These are phyloP conservation scores for Botrytis squamosa DNA, from an alignment of 2,329 filamentous ascomycete species.

Conservation along the genomic window DNA sequence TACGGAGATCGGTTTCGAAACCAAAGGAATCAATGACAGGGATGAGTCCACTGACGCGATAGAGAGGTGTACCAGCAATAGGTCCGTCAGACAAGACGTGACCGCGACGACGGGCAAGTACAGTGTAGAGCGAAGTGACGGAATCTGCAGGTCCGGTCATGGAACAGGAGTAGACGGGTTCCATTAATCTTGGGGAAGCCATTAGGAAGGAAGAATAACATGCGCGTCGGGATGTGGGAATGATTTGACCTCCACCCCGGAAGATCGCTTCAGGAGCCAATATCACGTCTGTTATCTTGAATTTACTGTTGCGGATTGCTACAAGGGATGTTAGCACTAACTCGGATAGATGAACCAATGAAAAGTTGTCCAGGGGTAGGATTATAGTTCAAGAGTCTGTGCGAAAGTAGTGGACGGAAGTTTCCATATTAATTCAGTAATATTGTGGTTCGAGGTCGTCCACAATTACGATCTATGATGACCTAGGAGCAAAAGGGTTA, in stretches of 20 bases:
- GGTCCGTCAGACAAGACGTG: slow-evolving; percentile 94
- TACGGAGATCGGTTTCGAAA: slow-evolving; percentile 94
- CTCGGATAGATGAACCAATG: slow-evolving; percentile 27
- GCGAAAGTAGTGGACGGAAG: slow-evolving; percentile 8
- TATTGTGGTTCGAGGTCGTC: background rate
- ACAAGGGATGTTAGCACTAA: slow-evolving; percentile 37
- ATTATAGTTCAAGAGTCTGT: background rate
- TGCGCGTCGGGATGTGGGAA: slow-evolving; percentile 87
- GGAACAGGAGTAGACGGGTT: slow-evolving; percentile 87
- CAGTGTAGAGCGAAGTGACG: slow-evolving; percentile 86
- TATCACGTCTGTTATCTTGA: slow-evolving; percentile 88
- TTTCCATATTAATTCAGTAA: slow-evolving; percentile 15
- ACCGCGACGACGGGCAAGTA: slow-evolving; percentile 81
- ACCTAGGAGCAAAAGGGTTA: background rate
- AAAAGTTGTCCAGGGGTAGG: slow-evolving; percentile 17
- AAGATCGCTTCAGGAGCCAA: slow-evolving; percentile 90
- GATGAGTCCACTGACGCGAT: slow-evolving; percentile 84
- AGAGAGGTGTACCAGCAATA: slow-evolving; percentile 90
- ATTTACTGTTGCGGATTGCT: slow-evolving; percentile 97
- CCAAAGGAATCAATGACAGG: slow-evolving; percentile 97
- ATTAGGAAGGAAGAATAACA: slow-evolving; percentile 97
- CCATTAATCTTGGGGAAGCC: slow-evolving; percentile 94
- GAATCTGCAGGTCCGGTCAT: slow-evolving; percentile 92
- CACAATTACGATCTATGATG: background rate
- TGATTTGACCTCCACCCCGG: slow-evolving; percentile 93